Percentiles rank a stretch among this genome's conserved stretches.
phyloP scores from a whole-genome alignment of 1,139 yeast genomes.

The Yamadazyma atlantica region DNA sequence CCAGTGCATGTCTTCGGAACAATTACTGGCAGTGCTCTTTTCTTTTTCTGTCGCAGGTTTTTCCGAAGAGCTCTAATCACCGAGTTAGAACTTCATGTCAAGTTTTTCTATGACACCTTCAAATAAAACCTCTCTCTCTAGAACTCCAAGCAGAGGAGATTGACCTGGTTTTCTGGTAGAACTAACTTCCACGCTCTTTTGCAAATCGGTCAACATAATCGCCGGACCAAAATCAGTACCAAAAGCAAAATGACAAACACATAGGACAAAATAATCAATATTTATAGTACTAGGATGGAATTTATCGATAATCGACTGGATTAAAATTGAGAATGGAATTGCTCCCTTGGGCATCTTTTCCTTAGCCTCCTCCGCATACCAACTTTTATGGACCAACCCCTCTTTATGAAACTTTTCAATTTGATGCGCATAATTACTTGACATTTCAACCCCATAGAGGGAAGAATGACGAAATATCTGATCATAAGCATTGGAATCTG shows the following conservation, averaged over 20 bases:
- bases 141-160: neutral
- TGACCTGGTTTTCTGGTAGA: neutral
- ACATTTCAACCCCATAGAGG: constrained; percentile 5
- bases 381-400: constrained; percentile 4
- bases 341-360: constrained; percentile 1
- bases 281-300: constrained; percentile 4
- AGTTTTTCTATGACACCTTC: neutral
- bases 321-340: neutral
- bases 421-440: constrained; percentile 3
- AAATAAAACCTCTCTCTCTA: neutral
- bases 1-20: too few relatives aligned
- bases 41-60: too few relatives aligned
- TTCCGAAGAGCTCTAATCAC: too few relatives aligned
- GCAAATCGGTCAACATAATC: constrained; percentile 1
- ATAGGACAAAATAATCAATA: constrained; percentile 4
- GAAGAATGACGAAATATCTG: neutral
- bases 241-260: constrained; percentile 2
- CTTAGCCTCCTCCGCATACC: constrained; percentile 4
- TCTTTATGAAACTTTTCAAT: constrained; percentile 4
- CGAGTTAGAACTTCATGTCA: too few relatives aligned
- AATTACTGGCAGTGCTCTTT: too few relatives aligned
- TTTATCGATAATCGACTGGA: constrained; percentile 2
- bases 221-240: constrained; percentile 9
- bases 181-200: neutral
- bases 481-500: too few relatives aligned